Evolutionary conservation across 768 basidiomycete genomes (phyloP).

Genomic region (Pleurotus pulmonarius): DNA sequence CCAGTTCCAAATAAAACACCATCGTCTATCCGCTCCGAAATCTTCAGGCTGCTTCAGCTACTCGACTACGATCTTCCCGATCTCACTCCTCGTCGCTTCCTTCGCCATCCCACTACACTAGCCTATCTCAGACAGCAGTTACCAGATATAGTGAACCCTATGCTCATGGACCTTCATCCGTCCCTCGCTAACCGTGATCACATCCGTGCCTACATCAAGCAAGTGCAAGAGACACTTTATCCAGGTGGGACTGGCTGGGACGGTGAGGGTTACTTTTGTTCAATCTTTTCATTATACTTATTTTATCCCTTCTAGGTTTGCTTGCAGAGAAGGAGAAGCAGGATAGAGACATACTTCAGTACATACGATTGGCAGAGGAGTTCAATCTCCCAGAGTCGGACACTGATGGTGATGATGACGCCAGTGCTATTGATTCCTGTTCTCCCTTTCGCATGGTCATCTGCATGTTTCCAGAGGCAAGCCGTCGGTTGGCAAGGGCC

Average conservation of each 20-base stretch:
- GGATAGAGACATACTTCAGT: no score
- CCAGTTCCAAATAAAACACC: slow-evolving; percentile 20
- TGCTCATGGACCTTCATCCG: slow-evolving; percentile 19
- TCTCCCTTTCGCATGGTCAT: no score
- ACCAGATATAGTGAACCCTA: slow-evolving; percentile 11
- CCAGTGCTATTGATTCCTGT: no score
- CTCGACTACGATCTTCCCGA: slow-evolving; percentile 17
- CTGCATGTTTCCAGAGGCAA: no score
- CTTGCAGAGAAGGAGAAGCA: no score
- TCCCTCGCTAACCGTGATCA: slow-evolving; percentile 21
- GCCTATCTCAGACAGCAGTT: slow-evolving; percentile 10
- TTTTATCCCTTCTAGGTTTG: no score
- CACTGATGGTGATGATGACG: no score
- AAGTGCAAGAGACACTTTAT: slow-evolving; percentile 9
- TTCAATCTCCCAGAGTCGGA: no score
- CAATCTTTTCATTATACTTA: no score
- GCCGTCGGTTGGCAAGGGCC: no score
- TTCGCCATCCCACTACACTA: slow-evolving; percentile 16
- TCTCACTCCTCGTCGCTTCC: slow-evolving; percentile 18
- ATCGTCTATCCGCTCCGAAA: not conserved
- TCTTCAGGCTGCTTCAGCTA: slow-evolving; percentile 10
- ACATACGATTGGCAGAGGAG: no score
- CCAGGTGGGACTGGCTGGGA: slow-evolving; percentile 20
- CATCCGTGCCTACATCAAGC: slow-evolving; percentile 16
- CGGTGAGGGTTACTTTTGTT: slow-evolving; percentile 6